A percentile compares a stretch with the other conserved stretches of the same genome.
These are phyloP conservation scores for Crithidia fasciculata DNA, from an alignment of 208 protist species.

Conservation along the genomic window DNA sequence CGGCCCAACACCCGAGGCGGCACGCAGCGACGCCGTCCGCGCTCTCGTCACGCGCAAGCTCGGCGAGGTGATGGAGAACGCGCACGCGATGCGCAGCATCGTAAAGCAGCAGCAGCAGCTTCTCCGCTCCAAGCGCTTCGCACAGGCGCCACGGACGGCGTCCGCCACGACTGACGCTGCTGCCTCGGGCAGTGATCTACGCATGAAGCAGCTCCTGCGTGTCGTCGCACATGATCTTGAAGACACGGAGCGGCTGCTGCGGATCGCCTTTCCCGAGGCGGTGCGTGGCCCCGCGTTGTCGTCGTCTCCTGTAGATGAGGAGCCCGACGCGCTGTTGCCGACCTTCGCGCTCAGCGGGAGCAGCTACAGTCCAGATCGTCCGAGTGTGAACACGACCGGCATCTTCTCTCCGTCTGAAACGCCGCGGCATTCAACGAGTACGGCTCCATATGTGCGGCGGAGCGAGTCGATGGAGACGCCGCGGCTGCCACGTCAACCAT, in stretches of 20 bases:
- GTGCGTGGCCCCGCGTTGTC: not conserved
- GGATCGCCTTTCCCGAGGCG: slow-evolving; percentile 39
- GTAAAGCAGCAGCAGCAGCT: slow-evolving; percentile 30
- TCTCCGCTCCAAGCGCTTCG: slow-evolving; percentile 5
- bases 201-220: slow-evolving; percentile 48
- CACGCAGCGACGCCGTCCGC: slow-evolving; percentile 18
- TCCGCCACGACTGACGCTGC: not conserved
- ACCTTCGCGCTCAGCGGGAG: not conserved
- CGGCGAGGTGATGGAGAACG: slow-evolving; percentile 43
- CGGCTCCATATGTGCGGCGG: slow-evolving; percentile 38
- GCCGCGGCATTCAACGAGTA: slow-evolving; percentile 29
- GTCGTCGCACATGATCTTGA: slow-evolving; percentile 37
- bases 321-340: not conserved
- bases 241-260: slow-evolving; percentile 54
- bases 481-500: not conserved
- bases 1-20: slow-evolving; percentile 1
- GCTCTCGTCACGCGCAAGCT: slow-evolving; percentile 37
- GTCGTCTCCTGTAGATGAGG: not conserved
- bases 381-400: not conserved
- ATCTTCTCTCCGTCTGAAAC: slow-evolving; percentile 5
- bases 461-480: slow-evolving; percentile 26
- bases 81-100: slow-evolving; percentile 30
- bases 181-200: slow-evolving; percentile 12
- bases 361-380: slow-evolving; percentile 6
- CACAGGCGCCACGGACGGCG: not conserved